Percentiles rank a stretch among this genome's conserved stretches.
These are phyloP conservation scores for Brettanomyces custersianus DNA, from an alignment of 805 yeast genomes.

Conservation along the genomic window DNA sequence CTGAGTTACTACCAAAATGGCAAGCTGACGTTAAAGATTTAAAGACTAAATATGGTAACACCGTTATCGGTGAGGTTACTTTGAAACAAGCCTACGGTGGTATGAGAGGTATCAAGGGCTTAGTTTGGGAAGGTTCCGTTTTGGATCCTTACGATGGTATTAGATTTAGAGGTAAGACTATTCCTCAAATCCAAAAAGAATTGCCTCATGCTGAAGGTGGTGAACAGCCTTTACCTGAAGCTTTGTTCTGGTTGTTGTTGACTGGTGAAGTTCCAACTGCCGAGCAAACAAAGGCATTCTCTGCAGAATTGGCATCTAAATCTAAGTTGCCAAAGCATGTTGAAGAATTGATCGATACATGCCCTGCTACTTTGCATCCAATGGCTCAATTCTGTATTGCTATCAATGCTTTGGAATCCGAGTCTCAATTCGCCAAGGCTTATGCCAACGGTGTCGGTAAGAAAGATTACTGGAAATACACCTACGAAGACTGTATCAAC, in stretches of 20 bases:
- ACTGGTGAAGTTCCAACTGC: slow-evolving; percentile 79
- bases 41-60: slow-evolving; percentile 84
- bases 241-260: slow-evolving; percentile 70
- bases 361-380: slow-evolving; percentile 74
- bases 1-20: slow-evolving; percentile 84
- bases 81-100: slow-evolving; percentile 86
- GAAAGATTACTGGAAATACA: slow-evolving; percentile 77
- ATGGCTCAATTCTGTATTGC: slow-evolving; percentile 88
- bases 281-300: slow-evolving; percentile 59
- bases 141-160: slow-evolving; percentile 81
- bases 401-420: slow-evolving; percentile 70
- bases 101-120: slow-evolving; percentile 80
- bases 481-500: slow-evolving; percentile 74
- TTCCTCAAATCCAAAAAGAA: slow-evolving; percentile 66
- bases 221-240: slow-evolving; percentile 63
- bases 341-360: slow-evolving; percentile 57
- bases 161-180: slow-evolving; percentile 77
- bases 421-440: slow-evolving; percentile 78
- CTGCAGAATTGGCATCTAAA: slow-evolving; percentile 73
- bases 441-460: slow-evolving; percentile 77
- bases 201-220: slow-evolving; percentile 71
- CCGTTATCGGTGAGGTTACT: slow-evolving; percentile 63
- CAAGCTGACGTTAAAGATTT: slow-evolving; percentile 85
- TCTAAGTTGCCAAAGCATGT: slow-evolving; percentile 73
- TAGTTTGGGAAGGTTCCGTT: slow-evolving; percentile 86